phyloP scores from a whole-genome alignment of 768 basidiomycete species.

The Myochromella boudieri region DNA sequence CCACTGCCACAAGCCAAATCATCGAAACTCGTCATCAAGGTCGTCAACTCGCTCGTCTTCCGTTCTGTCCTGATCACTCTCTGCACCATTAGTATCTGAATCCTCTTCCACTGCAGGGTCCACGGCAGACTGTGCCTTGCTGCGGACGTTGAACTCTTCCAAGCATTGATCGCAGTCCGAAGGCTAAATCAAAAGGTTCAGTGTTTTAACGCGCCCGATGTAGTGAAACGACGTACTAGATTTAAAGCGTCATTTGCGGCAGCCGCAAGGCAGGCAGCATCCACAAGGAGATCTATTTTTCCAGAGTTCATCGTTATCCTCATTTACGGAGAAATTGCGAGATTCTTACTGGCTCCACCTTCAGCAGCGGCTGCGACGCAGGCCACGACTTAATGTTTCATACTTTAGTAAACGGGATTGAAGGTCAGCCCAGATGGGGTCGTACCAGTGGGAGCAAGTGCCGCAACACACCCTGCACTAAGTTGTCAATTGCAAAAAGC shows the following conservation, averaged over 20 bases:
- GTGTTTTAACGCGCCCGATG: background rate
- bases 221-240: background rate
- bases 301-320: background rate
- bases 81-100: no score
- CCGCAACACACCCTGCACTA: constrained; percentile 11
- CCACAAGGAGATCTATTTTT: constrained; percentile 6
- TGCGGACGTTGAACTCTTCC: constrained; percentile 13
- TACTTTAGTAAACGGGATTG: no score
- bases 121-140: no score
- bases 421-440: no score
- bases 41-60: no score
- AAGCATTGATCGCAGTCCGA: constrained; percentile 12
- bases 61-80: no score
- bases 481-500: background rate
- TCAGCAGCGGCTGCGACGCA: constrained; percentile 13
- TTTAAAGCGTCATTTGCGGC: constrained; percentile 11
- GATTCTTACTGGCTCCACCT: constrained; percentile 11
- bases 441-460: constrained; percentile 14
- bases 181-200: constrained; percentile 3
- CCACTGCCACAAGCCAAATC: no score
- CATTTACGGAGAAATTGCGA: no score
- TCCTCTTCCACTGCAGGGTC: no score
- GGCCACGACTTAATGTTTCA: background rate
- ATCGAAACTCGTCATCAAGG: no score
- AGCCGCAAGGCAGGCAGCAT: constrained; percentile 14